Evolutionary conservation across 1,284 basidiomycete genomes (phyloP), one percentile per base, ranked within the genome.

Genomic region (Malassezia japonica): DNA sequence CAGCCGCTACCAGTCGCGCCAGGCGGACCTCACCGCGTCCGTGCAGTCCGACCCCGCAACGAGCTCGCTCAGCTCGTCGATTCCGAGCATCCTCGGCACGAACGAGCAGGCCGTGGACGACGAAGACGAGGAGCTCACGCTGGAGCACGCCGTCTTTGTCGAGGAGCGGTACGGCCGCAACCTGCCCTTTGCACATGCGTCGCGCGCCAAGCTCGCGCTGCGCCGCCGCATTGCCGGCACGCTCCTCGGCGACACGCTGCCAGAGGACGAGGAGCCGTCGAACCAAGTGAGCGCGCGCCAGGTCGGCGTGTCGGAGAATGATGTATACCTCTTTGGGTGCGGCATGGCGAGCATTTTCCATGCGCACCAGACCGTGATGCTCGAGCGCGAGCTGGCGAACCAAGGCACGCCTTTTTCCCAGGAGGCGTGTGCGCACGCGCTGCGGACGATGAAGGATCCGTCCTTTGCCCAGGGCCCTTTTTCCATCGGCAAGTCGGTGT

Each of bases 151-250:
- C 7, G 76, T 76, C 2, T 81, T 80, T 62, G 78, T 98, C 32
- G 94, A 98, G 74, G 91, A 98, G 74, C 83, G 91, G 18, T 98
- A 95, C 62, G 92, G 90, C 0, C 82, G 94, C 4, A 96, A 96
- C 67, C 77, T 96, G 23, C 87, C 90, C 2, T 73, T 85, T 2
- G 77, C 80, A 25, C 81, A 82, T 20, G 85, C 85, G 0, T 77
- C 80, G 1, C 79, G 82, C 2, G 88, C 90, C 8, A 96, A 96
- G 74, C 79, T 82, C 10, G 87, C 87, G 0, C 76, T 98, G 49
- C 82, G 86, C 20, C 79, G 89, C 8, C 80, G 92, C 16, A 89
- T 98, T 42, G 89, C 92, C 0, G 88, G 89, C 48, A 84, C 88
- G 1, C 76, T 95, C 38, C 46, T 68, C 1, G 59, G 60, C 6